Percentiles rank a stretch among this genome's conserved stretches.
Conservation (phyloP, 176 grass and related monocot genomes). For the Carex littledalei region DNA sequence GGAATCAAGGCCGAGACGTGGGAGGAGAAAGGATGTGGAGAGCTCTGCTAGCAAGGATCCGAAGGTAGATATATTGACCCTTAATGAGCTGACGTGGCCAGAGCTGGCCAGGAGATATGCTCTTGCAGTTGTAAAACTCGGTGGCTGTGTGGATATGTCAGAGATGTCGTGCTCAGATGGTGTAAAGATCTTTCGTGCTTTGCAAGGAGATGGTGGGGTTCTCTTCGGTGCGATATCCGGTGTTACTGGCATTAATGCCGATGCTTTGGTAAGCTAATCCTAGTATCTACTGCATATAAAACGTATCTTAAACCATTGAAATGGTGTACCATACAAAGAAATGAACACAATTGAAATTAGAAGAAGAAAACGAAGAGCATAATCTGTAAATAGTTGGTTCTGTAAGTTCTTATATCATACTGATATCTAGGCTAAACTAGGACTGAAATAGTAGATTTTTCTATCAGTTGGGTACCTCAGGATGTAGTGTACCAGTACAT, state of each 20-base stretch:
- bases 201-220: conserved; percentile 88
- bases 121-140: conserved; percentile 60
- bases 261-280: conserved; percentile 78
- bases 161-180: conserved; percentile 87
- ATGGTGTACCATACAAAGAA: conserved; percentile 20
- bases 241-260: conserved; percentile 85
- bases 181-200: conserved; percentile 82
- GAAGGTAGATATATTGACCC: conserved; percentile 67
- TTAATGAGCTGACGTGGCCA: conserved; percentile 90
- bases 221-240: conserved; percentile 83
- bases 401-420: neutral
- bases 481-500: neutral
- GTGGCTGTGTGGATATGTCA: conserved; percentile 68
- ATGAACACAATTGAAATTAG: neutral
- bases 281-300: conserved; percentile 17
- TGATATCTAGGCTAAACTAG: neutral
- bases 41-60: conserved; percentile 57
- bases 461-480: neutral
- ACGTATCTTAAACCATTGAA: conserved; percentile 34
- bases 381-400: neutral
- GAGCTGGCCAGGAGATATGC: conserved; percentile 92
- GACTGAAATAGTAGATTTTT: neutral
- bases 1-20: conserved; percentile 86
- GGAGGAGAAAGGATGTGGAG: conserved; percentile 81
- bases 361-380: neutral